Evolutionary conservation across 495 filamentous ascomycete species (phyloP), one percentile per base, ranked within the genome.

Genomic region (Neurospora sublineolata): DNA sequence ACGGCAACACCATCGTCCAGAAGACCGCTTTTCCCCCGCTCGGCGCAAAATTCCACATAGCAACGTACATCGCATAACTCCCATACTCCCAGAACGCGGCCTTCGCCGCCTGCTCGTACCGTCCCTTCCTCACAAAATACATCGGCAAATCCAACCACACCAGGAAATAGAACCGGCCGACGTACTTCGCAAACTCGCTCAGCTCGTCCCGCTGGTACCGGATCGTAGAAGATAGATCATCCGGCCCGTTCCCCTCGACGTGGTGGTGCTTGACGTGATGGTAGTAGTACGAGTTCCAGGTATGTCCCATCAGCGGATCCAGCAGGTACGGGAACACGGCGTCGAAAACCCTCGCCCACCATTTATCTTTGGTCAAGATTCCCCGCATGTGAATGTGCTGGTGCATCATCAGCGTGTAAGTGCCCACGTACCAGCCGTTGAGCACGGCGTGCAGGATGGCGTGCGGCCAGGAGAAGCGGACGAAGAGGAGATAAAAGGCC

Each of bases 251-350:
- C 70, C 87, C 89, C 77, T 94, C 92, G 68, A 94, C 89, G 74
- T 94, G 92, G 76, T 94, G 92, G 77, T 92, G 90, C 80, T 94
- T 93, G 73, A 93, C 90, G 74, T 94, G 92, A 78, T 94, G 92
- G 75, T 92, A 93, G 77, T 85, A 94, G 79, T 94, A 94, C 11
- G 87, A 89, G 78, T 94, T 90, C 90, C 90, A 94, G 0, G 92
- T 93, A 74, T 94, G 91, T 2, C 92, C 92, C 84, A 91, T 90
- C 72, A 94, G 77, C 3, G 92, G 92, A 73, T 93, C 90, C 37
- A 87, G 80, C 20, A 93, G 75, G 74, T 93, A 94, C 2, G 92
- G 92, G 76, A 93, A 94, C 1, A 82, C 41, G 12, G 52, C 52
- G 1, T 64, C 52, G 0, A 60, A 60, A 0, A 33, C 6, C 1